These are phyloP conservation scores for Dactylis glomerata DNA, from an alignment of 176 grass and related monocot genomes.

Conservation along the genomic window DNA sequence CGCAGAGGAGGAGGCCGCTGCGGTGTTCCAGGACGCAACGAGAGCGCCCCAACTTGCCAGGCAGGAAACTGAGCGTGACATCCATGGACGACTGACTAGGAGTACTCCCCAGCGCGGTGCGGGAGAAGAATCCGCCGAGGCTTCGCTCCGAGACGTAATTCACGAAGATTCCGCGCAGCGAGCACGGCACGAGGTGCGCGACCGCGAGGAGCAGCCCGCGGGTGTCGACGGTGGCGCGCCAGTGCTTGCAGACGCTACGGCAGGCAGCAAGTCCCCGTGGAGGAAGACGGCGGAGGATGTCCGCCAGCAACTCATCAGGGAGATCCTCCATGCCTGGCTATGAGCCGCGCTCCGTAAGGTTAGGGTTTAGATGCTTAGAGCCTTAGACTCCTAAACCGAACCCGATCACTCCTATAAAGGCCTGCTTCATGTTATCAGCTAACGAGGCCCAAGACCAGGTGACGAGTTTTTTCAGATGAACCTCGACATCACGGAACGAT, in stretches of 20 bases:
- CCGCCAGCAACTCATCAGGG: background rate
- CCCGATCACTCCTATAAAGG: too few relatives aligned
- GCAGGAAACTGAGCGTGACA: background rate
- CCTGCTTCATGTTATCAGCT: too few relatives aligned
- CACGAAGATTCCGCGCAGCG: background rate
- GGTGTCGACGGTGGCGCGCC: background rate
- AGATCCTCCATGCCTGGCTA: background rate
- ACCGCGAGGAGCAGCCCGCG: background rate
- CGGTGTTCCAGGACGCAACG: background rate
- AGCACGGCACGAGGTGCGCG: background rate
- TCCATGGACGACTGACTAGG: background rate
- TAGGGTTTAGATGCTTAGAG: background rate
- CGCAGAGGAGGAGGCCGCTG: background rate
- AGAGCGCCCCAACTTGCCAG: background rate
- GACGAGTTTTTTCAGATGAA: too few relatives aligned
- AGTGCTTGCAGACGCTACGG: conserved; percentile 4
- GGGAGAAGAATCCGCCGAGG: background rate
- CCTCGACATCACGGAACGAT: too few relatives aligned
- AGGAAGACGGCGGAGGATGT: background rate
- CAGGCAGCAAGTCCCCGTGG: background rate
- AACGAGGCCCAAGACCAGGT: too few relatives aligned
- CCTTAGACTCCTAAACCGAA: background rate
- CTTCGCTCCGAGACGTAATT: background rate
- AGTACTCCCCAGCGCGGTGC: background rate
- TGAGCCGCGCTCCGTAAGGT: background rate